Evolutionary conservation across 2,329 filamentous ascomycete species (phyloP), one percentile per base, ranked within the genome.

Genomic region (Fusarium setosum): DNA sequence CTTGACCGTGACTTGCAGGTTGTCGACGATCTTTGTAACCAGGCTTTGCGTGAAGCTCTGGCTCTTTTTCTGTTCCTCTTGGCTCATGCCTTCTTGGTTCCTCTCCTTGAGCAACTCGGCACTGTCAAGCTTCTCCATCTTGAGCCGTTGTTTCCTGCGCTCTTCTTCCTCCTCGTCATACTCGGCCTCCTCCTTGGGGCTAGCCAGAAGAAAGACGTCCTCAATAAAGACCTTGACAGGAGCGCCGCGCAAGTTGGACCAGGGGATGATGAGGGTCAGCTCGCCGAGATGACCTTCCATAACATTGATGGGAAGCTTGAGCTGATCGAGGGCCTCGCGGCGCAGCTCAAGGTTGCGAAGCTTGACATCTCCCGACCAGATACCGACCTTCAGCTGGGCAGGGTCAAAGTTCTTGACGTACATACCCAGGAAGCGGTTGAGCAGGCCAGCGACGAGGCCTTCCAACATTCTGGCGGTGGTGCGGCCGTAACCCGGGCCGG

Each of bases 341-440:
- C 94, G 93, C 45, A 99, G 86, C 82, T 99, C 92, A 59, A 99
- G 90, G 73, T 99, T 90, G 61, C 90, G 90, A 42, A 99, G 86
- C 81, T 97, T 97, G 74, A 99, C 96, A 82, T 99, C 96, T 72
- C 96, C 96, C 20, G 93, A 97, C 96, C 95, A 99, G 74, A 99
- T 99, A 66, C 96, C 96, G 66, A 99, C 94, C 77, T 99, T 99
- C 69, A 99, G 87, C 83, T 99, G 96, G 74, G 93, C 92, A 54
- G 96, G 93, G 80, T 99, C 96, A 78, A 99, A 99, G 81, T 99
- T 98, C 86, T 97, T 94, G 80, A 99, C 95, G 80, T 99, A 99
- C 92, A 98, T 97, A 86, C 96, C 96, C 88, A 99, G 83, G 82
- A 99, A 98, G 84, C 96, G 92, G 84, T 99, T 99, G 73, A 99